Evolutionary conservation across 331 rosid genomes (phyloP).

Genomic region (Malus hybrid): DNA sequence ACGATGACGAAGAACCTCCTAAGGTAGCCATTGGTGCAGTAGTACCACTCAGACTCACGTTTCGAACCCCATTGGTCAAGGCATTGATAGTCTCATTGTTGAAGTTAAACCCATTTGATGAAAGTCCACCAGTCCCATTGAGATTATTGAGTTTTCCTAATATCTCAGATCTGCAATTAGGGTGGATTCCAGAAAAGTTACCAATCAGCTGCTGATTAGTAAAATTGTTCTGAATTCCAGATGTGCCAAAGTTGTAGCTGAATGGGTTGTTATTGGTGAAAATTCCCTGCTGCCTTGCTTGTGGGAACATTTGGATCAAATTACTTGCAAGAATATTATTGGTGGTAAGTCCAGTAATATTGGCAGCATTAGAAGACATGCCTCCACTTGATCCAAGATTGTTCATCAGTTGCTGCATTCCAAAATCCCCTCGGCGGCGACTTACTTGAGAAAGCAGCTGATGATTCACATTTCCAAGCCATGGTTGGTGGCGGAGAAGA

Average conservation of each 20-base stretch:
- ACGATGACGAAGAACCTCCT: background rate
- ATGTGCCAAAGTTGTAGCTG: background rate
- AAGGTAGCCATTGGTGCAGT: background rate
- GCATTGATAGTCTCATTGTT: background rate
- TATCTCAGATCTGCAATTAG: background rate
- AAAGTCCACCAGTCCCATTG: background rate
- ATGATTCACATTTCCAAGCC: background rate
- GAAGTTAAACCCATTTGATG: background rate
- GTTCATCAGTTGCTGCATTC: background rate
- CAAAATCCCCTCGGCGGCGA: background rate
- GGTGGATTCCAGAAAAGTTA: background rate
- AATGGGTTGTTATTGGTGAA: background rate
- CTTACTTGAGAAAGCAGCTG: background rate
- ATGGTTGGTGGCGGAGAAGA: background rate
- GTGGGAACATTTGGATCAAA: background rate
- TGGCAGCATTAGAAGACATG: background rate
- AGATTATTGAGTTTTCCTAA: background rate
- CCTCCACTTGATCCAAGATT: background rate
- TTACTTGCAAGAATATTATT: background rate
- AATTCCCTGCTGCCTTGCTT: background rate
- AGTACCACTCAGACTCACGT: background rate
- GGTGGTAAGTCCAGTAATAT: background rate
- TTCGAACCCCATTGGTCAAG: background rate
- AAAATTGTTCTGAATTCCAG: background rate
- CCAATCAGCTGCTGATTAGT: background rate